A percentile compares a stretch with the other conserved stretches of the same genome.
These are phyloP conservation scores for Pulveroboletus sp. DNA, from an alignment of 768 basidiomycete species.

Conservation along the genomic window DNA sequence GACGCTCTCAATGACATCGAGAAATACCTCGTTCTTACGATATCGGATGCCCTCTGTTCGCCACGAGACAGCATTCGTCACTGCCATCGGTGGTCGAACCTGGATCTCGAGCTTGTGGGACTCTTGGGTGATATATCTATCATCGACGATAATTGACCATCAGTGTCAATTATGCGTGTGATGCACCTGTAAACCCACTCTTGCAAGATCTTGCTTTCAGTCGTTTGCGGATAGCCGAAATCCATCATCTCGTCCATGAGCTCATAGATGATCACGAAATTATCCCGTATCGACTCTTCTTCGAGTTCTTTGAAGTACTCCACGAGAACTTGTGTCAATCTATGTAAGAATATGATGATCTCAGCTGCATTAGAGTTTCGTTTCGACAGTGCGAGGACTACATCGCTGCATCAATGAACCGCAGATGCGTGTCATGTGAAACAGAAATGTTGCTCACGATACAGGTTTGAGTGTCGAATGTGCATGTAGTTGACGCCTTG, in stretches of 20 bases:
- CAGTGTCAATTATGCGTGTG: background rate
- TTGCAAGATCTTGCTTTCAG: slow-evolving; percentile 98
- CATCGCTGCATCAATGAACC: background rate
- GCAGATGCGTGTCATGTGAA: background rate
- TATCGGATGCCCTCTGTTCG: slow-evolving; percentile 95
- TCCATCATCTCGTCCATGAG: slow-evolving; percentile 99
- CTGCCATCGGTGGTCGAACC: slow-evolving; percentile 90
- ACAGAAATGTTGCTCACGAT: slow-evolving; percentile 53
- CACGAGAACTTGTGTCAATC: slow-evolving; percentile 84
- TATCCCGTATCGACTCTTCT: slow-evolving; percentile 98
- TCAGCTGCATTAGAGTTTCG: slow-evolving; percentile 95
- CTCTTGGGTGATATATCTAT: slow-evolving; percentile 95
- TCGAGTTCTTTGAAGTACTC: slow-evolving; percentile 99
- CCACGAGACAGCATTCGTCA: slow-evolving; percentile 99
- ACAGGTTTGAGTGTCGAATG: slow-evolving; percentile 96
- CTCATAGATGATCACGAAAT: slow-evolving; percentile 99
- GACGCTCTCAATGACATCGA: slow-evolving; percentile 97
- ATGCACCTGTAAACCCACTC: slow-evolving; percentile 55
- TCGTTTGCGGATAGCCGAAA: slow-evolving; percentile 98
- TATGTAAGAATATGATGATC: slow-evolving; percentile 93
- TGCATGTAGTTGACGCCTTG: slow-evolving; percentile 98
- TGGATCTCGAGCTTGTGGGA: slow-evolving; percentile 95
- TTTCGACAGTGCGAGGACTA: slow-evolving; percentile 93
- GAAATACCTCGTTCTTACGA: slow-evolving; percentile 98
- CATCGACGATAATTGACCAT: background rate